Percentiles rank a stretch among this genome's conserved stretches.
phyloP scores from a whole-genome alignment of 164 flowering plant genomes.

The Houttuynia cordata region DNA sequence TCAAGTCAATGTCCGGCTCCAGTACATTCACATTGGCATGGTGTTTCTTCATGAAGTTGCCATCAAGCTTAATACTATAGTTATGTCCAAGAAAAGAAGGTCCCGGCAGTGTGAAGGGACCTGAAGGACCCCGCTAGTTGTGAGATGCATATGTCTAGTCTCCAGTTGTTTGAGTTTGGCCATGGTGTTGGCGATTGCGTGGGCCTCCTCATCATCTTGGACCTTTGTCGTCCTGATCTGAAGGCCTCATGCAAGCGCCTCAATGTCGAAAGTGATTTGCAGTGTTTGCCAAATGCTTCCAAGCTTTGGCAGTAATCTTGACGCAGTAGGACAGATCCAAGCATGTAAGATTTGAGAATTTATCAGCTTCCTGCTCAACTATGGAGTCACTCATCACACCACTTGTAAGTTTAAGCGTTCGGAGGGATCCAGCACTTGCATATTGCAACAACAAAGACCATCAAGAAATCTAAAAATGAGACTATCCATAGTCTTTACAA shows the following conservation, averaged over 20 bases:
- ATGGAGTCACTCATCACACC: slow-evolving; percentile 43
- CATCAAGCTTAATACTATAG: slow-evolving; percentile 38
- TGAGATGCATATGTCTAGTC: slow-evolving; percentile 38
- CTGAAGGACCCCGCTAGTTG: slow-evolving; percentile 17
- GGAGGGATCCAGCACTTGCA: slow-evolving; percentile 52
- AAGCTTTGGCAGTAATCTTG: slow-evolving; percentile 34
- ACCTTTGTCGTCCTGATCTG: slow-evolving; percentile 19
- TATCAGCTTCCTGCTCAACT: slow-evolving; percentile 40
- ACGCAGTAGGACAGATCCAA: slow-evolving; percentile 56
- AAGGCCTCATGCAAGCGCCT: slow-evolving; percentile 55
- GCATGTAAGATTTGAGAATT: slow-evolving; percentile 30
- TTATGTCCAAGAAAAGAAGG: slow-evolving; percentile 47
- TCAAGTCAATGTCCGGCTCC: too few species aligned
- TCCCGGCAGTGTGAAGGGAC: slow-evolving; percentile 20
- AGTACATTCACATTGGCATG: slow-evolving; percentile 20
- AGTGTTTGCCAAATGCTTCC: slow-evolving; percentile 52
- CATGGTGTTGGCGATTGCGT: slow-evolving; percentile 66
- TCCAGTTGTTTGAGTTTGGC: slow-evolving; percentile 61
- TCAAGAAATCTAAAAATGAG: background rate
- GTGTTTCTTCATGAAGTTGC: slow-evolving; percentile 18
- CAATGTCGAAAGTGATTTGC: slow-evolving; percentile 35
- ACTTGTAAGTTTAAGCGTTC: slow-evolving; percentile 37
- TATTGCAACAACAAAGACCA: slow-evolving; percentile 3
- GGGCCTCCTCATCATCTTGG: slow-evolving; percentile 63
- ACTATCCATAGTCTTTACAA: too few species aligned